phyloP scores from a whole-genome alignment of 2,329 filamentous ascomycete species.

The Dissoconium aciculare region DNA sequence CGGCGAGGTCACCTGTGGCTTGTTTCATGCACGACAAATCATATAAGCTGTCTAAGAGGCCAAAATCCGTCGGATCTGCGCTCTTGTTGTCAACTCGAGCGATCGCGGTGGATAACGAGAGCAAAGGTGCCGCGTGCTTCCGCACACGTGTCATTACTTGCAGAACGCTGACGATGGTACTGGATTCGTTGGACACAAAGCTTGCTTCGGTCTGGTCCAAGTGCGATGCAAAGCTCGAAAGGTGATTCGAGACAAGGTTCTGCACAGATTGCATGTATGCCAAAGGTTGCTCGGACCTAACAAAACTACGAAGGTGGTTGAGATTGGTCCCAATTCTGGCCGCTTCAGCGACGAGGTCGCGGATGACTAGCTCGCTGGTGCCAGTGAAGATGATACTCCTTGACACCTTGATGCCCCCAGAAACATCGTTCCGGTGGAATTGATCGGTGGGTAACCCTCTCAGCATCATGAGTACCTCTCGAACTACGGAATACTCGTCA shows the following conservation, averaged over 20 bases:
- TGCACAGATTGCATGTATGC: constrained; percentile 53
- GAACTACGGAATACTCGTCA: constrained; percentile 52
- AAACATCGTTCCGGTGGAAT: constrained; percentile 35
- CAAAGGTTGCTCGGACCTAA: constrained; percentile 20
- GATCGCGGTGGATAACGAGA: no score
- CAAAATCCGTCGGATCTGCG: no score
- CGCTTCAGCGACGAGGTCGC: constrained; percentile 31
- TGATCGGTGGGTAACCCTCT: constrained; percentile 61
- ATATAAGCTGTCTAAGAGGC: constrained; percentile 66
- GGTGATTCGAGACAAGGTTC: constrained; percentile 42
- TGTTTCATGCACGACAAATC: constrained; percentile 55
- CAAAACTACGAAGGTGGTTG: constrained; percentile 36
- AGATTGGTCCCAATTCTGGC: constrained; percentile 36
- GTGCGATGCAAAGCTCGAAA: constrained; percentile 43
- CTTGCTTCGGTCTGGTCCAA: constrained; percentile 46
- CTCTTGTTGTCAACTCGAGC: no score
- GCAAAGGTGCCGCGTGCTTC: no score
- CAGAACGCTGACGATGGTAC: constrained; percentile 52
- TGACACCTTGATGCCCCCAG: constrained; percentile 12
- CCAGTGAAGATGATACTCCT: constrained; percentile 4
- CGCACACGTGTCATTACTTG: no score
- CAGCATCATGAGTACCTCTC: constrained; percentile 76
- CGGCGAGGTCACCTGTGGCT: constrained; percentile 45
- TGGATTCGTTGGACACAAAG: constrained; percentile 40
- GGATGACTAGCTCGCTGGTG: constrained; percentile 16